Base-by-base conservation (phyloP, 352 stramenopile genomes). In the Globisporangium nunn region DNA sequence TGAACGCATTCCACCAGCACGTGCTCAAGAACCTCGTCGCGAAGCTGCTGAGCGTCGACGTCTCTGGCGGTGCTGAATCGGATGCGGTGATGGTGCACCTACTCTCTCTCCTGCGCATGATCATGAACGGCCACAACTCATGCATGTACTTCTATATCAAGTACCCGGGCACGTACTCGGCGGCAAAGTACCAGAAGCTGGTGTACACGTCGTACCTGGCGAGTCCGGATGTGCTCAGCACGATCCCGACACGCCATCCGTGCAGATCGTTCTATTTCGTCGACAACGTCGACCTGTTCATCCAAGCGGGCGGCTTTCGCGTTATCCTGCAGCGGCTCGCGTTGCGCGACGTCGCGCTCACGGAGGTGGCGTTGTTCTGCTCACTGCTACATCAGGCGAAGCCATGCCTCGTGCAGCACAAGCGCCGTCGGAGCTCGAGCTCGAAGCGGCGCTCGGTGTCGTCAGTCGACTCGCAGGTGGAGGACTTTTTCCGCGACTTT, bases 81-180 rank as follows among this genome's bases (percentile, higher is more conserved):
- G 66, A 63, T 1, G 56, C 56, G 40, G 58, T 73, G 46, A 64
- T 77, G 14, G 56, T 75, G 44, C 67, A 68, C 47, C 67, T 90
- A 55, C 58, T 95, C 29, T 81, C 80, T 44, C 56, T 93, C 28
- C 55, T 92, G 23, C 81, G 85, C 15, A 72, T 95, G 60, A 78
- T 95, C 51, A 54, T 92, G 6, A 91, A 88, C 50, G 85, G 81
- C 6, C 77, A 88, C 67, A 75, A 74, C 41, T 79, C 79, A 33
- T 88, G 78, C 48, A 81, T 88, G 72, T 92, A 78, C 59, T 95
- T 91, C 59, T 93, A 95, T 52, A 68, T 85, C 62, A 91, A 92
- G 61, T 91, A 93, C 41, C 74, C 71, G 14, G 80, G 84, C 18
- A 77, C 61, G 18, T 81, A 88, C 55, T 74, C 68, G 4, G 65